Conservation (phyloP, 2,329 filamentous ascomycete species). For the Exserohilum rostratum region DNA sequence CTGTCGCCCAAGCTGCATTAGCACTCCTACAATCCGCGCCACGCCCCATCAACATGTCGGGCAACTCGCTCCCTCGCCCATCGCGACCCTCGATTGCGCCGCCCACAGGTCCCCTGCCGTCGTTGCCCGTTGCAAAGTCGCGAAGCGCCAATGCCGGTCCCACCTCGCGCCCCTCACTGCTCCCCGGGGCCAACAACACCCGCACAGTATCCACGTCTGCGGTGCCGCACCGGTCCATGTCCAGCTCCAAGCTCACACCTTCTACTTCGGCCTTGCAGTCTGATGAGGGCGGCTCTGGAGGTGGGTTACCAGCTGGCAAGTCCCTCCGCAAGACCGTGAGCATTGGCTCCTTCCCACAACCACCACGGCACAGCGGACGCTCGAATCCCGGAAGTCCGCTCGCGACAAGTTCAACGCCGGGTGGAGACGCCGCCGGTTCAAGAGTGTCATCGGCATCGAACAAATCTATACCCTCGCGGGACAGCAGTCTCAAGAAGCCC, state of each 20-base stretch:
- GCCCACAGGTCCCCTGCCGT: conserved; percentile 73
- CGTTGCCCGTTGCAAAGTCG: conserved; percentile 74
- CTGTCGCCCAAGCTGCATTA: conserved; percentile 7
- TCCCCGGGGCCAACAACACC: conserved; percentile 32
- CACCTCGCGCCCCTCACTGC: conserved; percentile 37
- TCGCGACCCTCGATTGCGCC: conserved; percentile 68
- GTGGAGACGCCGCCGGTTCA: conserved; percentile 41
- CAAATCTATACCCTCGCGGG: conserved; percentile 36
- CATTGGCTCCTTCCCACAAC: conserved; percentile 92
- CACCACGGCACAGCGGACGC: conserved; percentile 69
- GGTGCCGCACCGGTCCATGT: conserved; percentile 31
- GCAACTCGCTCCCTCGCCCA: conserved; percentile 70
- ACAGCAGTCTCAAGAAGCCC: conserved; percentile 55
- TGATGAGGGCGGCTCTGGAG: conserved; percentile 48
- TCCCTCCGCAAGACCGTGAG: conserved; percentile 85
- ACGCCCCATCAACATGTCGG: conserved; percentile 44
- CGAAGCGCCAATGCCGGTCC: conserved; percentile 60
- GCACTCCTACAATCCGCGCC: conserved; percentile 10
- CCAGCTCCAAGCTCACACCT: conserved; percentile 37
- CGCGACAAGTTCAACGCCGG: conserved; percentile 55
- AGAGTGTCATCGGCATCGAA: conserved; percentile 38
- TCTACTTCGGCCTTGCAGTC: conserved; percentile 57
- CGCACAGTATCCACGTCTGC: conserved; percentile 45
- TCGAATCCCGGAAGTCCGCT: conserved; percentile 60
- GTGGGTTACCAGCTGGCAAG: conserved; percentile 58